Conservation (phyloP, 306 rosid species). For the Rosa rugosa region DNA sequence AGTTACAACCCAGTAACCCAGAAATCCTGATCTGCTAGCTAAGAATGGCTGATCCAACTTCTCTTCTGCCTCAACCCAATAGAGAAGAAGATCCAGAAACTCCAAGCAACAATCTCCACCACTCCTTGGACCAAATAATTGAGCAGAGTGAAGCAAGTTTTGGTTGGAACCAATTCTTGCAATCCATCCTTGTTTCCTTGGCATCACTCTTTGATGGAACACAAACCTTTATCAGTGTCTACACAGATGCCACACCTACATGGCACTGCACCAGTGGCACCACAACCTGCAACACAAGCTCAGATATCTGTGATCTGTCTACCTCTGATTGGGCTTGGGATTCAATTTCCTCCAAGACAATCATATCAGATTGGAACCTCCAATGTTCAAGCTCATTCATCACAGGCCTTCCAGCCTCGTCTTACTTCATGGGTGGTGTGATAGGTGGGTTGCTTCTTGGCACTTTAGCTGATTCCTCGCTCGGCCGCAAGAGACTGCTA, state of each 20-base stretch:
- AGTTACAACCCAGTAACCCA: not conserved
- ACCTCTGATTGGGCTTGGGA: constrained; percentile 43
- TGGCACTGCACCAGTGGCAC: constrained; percentile 41
- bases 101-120: not conserved
- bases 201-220: constrained; percentile 43
- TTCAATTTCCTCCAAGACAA: constrained; percentile 21
- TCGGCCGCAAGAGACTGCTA: constrained; percentile 36
- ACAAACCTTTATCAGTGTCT: constrained; percentile 43
- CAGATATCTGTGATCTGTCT: constrained; percentile 38
- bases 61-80: not conserved
- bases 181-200: constrained; percentile 35
- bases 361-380: constrained; percentile 44
- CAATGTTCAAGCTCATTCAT: constrained; percentile 37
- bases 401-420: constrained; percentile 7
- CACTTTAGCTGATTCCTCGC: constrained; percentile 36
- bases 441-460: constrained; percentile 34
- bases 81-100: constrained; percentile 18
- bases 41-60: constrained; percentile 11
- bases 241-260: constrained; percentile 39
- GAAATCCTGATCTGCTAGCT: not conserved
- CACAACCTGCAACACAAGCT: constrained; percentile 22
- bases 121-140: not conserved
- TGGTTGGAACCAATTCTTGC: constrained; percentile 20
- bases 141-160: constrained; percentile 13
- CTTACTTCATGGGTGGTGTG: constrained; percentile 28